Percentiles rank a stretch among this genome's conserved stretches.
Evolutionary conservation across 106 monocot genomes (phyloP).

Genomic region (Acorus calamus): DNA sequence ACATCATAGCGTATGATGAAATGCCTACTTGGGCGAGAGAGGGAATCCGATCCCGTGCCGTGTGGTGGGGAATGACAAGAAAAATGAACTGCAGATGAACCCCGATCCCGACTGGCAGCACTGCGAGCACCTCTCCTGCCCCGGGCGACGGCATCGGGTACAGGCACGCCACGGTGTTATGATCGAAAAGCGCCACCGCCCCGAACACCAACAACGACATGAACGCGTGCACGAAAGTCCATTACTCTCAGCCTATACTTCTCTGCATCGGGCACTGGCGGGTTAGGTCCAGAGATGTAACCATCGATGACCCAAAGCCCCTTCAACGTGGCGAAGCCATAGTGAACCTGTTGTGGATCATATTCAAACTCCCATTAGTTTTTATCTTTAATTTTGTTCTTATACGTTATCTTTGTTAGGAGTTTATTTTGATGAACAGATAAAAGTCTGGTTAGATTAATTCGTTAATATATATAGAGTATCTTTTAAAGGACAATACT

Average conservation of each 20-base stretch:
- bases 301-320: constrained; percentile 48
- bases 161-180: constrained; percentile 9
- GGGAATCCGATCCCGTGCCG: constrained; percentile 25
- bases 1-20: too few relatives aligned
- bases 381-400: too few relatives aligned
- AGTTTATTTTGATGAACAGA: too few relatives aligned
- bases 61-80: constrained; percentile 14
- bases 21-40: neutral
- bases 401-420: too few relatives aligned
- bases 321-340: constrained; percentile 30
- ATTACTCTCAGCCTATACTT: constrained; percentile 9
- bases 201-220: constrained; percentile 16
- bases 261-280: neutral
- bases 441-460: too few relatives aligned
- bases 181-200: constrained; percentile 11
- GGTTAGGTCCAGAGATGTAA: constrained; percentile 3
- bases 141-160: constrained; percentile 6
- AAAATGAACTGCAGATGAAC: constrained; percentile 14
- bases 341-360: constrained; percentile 2
- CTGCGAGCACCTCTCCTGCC: constrained; percentile 4
- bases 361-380: too few relatives aligned
- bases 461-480: too few relatives aligned
- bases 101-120: constrained; percentile 8
- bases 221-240: constrained; percentile 23
- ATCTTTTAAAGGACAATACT: too few relatives aligned